A percentile compares a stretch with the other conserved stretches of the same genome.
phyloP scores from a whole-genome alignment of 129 eudicot genomes.

The Silybum marianum region DNA sequence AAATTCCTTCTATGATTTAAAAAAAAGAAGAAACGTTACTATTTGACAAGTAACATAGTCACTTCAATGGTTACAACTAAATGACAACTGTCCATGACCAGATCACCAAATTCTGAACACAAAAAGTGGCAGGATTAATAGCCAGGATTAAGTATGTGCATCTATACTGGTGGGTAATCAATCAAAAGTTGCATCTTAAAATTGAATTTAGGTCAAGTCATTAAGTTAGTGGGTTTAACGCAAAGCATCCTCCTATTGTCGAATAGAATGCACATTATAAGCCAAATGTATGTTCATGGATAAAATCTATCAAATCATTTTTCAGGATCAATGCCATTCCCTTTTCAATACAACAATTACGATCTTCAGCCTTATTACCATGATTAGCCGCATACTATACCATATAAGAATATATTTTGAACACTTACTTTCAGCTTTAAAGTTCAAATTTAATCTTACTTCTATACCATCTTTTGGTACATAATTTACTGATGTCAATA shows the following conservation, averaged over 20 bases:
- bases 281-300: not conserved
- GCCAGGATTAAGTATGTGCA: not conserved
- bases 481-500: not conserved
- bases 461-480: slow-evolving; percentile 8
- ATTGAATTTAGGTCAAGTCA: not conserved
- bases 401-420: slow-evolving; percentile 20
- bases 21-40: not conserved
- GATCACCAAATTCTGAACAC: not conserved
- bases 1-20: not conserved
- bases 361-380: slow-evolving; percentile 12
- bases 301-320: slow-evolving; percentile 4
- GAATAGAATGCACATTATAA: no score
- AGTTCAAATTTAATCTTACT: not conserved
- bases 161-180: not conserved
- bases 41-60: not conserved
- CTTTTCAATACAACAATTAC: slow-evolving; percentile 3
- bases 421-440: slow-evolving; percentile 5
- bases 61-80: not conserved
- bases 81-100: not conserved
- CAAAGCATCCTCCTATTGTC: not conserved
- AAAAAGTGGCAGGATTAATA: not conserved
- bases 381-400: slow-evolving; percentile 12
- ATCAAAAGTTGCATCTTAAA: not conserved
- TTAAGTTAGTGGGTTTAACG: not conserved
- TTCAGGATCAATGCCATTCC: slow-evolving; percentile 6